These are phyloP conservation scores for Knufia fluminis DNA, from an alignment of 2,329 filamentous ascomycete species.

Conservation along the genomic window DNA sequence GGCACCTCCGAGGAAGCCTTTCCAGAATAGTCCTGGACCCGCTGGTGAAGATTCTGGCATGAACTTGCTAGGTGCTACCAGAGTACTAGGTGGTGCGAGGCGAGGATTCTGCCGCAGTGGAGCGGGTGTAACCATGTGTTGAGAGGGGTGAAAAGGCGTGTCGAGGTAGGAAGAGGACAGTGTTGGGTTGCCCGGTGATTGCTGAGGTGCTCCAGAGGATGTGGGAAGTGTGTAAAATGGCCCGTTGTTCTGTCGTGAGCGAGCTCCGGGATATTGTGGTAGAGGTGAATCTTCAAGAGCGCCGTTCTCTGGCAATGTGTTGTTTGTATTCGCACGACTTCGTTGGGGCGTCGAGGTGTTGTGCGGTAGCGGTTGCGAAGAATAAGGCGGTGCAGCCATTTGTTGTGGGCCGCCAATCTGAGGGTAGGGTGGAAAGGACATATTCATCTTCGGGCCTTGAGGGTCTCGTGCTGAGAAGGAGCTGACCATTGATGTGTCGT, in stretches of 20 bases:
- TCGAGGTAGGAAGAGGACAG: constrained; percentile 42
- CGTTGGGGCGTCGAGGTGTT: constrained; percentile 40
- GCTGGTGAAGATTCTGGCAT: constrained; percentile 44
- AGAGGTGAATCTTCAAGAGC: constrained; percentile 33
- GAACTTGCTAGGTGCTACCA: constrained; percentile 41
- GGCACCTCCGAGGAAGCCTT: constrained; percentile 33
- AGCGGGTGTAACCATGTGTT: constrained; percentile 38
- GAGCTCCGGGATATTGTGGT: constrained; percentile 25
- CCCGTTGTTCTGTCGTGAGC: constrained; percentile 19
- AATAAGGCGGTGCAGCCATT: constrained; percentile 12
- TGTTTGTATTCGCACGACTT: constrained; percentile 27
- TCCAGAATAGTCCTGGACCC: constrained; percentile 37
- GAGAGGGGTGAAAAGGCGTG: constrained; percentile 31
- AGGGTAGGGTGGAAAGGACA: constrained; percentile 17
- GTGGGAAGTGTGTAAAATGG: constrained; percentile 19
- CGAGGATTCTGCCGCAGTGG: constrained; percentile 41
- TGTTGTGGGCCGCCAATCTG: constrained; percentile 13
- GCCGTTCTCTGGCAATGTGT: constrained; percentile 29
- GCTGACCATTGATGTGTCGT: constrained; percentile 28
- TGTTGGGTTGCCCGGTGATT: constrained; percentile 33
- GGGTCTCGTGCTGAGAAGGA: constrained; percentile 29
- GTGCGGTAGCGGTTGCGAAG: constrained; percentile 25
- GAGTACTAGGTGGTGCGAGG: constrained; percentile 40
- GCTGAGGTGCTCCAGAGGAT: constrained; percentile 18
- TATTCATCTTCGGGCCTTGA: constrained; percentile 12